phyloP scores from a whole-genome alignment of 306 rosid species.

The Mucuna pruriens region DNA sequence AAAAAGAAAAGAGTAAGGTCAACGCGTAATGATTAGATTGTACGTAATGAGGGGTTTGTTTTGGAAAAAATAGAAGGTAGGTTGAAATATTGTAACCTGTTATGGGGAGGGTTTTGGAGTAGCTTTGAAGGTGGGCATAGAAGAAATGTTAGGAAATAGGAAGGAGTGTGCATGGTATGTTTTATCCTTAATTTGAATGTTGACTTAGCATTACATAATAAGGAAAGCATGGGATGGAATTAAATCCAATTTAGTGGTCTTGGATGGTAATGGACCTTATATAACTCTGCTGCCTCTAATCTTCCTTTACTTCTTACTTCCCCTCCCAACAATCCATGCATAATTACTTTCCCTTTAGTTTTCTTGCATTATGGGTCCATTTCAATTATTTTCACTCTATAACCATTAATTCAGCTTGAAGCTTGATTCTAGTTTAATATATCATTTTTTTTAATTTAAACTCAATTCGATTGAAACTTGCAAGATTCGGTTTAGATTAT shows the following conservation, averaged over 20 bases:
- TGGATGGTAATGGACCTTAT: neutral
- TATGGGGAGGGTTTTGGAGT: conserved; percentile 19
- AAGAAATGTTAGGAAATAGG: no score
- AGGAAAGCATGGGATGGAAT: neutral
- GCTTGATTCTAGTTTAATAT: no score
- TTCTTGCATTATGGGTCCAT: no score
- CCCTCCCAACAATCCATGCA: neutral
- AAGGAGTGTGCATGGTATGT: no score
- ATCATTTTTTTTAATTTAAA: no score
- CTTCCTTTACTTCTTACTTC: neutral
- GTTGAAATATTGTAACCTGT: no score
- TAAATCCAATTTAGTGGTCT: neutral
- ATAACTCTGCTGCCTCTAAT: neutral
- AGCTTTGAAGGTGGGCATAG: conserved; percentile 16
- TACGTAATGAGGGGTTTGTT: conserved; percentile 11
- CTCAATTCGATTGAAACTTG: no score
- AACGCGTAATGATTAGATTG: neutral
- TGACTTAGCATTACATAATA: neutral
- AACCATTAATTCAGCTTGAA: no score
- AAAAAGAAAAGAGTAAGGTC: neutral
- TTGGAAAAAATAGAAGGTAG: conserved; percentile 9
- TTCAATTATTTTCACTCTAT: no score
- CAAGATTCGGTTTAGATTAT: no score
- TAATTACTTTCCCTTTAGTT: no score
- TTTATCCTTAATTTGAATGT: no score